These are phyloP conservation scores for Scutellaria barbata DNA, from an alignment of 257 asterid species.

Conservation along the genomic window DNA sequence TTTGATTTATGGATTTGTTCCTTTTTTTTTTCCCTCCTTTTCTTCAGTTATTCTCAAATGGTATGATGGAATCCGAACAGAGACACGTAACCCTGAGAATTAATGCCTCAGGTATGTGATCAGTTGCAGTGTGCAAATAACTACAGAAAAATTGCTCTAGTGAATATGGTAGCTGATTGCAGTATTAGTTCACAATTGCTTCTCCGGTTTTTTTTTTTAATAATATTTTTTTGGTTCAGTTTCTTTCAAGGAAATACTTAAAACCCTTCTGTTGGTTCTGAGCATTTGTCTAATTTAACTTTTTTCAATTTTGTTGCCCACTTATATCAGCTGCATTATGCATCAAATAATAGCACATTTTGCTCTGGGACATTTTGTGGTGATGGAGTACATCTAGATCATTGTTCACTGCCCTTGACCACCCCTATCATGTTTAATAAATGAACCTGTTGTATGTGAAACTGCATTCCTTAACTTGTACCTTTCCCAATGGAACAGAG, in stretches of 20 bases:
- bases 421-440: slow-evolving; percentile 7
- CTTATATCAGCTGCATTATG: background rate
- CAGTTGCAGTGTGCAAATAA: slow-evolving; percentile 15
- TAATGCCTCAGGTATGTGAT: slow-evolving; percentile 76
- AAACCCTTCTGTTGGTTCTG: slow-evolving; percentile 1
- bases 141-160: slow-evolving; percentile 6
- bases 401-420: slow-evolving; percentile 4
- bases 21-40: slow-evolving; percentile 23
- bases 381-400: background rate
- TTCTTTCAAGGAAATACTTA: slow-evolving; percentile 13
- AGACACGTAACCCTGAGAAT: slow-evolving; percentile 91
- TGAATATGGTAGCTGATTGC: background rate
- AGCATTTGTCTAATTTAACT: background rate
- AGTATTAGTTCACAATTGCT: background rate
- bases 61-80: slow-evolving; percentile 99
- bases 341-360: background rate
- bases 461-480: slow-evolving; percentile 12
- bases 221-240: background rate
- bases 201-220: background rate
- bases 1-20: slow-evolving; percentile 29
- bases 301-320: background rate
- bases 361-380: background rate
- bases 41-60: slow-evolving; percentile 88
- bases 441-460: background rate
- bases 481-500: slow-evolving; percentile 63